phyloP scores from a whole-genome alignment of 768 basidiomycete genomes.

The Trametes gibbosa region DNA sequence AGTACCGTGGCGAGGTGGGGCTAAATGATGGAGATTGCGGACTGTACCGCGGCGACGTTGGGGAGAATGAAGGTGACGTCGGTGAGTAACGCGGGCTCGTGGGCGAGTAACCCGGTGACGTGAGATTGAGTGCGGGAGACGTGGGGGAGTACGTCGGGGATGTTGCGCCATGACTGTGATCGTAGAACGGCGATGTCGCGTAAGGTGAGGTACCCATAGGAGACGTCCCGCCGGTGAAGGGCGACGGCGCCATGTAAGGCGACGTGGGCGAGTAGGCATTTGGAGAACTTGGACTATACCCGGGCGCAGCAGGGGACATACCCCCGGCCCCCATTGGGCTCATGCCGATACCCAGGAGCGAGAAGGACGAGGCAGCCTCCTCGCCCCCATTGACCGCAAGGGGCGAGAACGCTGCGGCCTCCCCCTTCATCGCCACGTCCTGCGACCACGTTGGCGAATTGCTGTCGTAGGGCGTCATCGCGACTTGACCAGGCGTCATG shows the following conservation, averaged over 20 bases:
- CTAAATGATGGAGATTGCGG: slow-evolving; percentile 90
- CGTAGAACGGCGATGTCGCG: slow-evolving; percentile 82
- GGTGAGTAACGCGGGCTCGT: slow-evolving; percentile 85
- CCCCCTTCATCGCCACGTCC: slow-evolving; percentile 74
- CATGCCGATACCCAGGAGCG: slow-evolving; percentile 65
- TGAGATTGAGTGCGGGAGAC: slow-evolving; percentile 76
- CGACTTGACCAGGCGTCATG: slow-evolving; percentile 89
- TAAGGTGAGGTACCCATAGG: slow-evolving; percentile 81
- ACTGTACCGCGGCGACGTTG: slow-evolving; percentile 80
- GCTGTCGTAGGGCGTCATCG: slow-evolving; percentile 95
- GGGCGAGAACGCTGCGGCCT: slow-evolving; percentile 92
- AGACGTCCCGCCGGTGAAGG: slow-evolving; percentile 79
- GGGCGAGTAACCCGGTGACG: slow-evolving; percentile 68
- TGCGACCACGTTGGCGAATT: slow-evolving; percentile 80
- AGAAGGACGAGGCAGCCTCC: slow-evolving; percentile 59
- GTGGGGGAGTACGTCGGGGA: slow-evolving; percentile 90
- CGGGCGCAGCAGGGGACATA: slow-evolving; percentile 85
- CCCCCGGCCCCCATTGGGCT: slow-evolving; percentile 81
- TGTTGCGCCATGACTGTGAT: slow-evolving; percentile 58
- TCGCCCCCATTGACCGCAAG: slow-evolving; percentile 82
- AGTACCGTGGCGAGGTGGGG: slow-evolving; percentile 87
- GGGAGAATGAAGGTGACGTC: slow-evolving; percentile 82
- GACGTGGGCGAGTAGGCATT: slow-evolving; percentile 88
- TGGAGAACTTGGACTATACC: slow-evolving; percentile 91
- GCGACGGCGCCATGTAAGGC: slow-evolving; percentile 84